Percentiles rank a stretch among this genome's conserved stretches.
Conservation (phyloP, 345 rosid species). For the Mercurialis annua region DNA sequence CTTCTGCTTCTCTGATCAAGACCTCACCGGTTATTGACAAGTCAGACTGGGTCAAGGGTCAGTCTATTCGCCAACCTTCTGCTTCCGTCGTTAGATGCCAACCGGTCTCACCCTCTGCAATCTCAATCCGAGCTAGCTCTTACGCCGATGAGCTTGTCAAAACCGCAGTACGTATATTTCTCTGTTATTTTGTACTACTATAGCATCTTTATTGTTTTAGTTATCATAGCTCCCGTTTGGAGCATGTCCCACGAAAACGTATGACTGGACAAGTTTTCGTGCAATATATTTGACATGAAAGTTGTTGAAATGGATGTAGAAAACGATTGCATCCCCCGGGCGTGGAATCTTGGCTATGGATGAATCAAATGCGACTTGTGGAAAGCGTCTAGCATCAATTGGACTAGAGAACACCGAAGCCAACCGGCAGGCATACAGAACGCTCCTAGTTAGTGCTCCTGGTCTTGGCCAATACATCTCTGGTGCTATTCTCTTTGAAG, state of each 20-base stretch:
- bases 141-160: slow-evolving; percentile 93
- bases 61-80: slow-evolving; percentile 54
- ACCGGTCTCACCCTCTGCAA: slow-evolving; percentile 36
- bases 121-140: slow-evolving; percentile 65
- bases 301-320: slow-evolving; percentile 37
- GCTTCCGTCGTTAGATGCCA: slow-evolving; percentile 40
- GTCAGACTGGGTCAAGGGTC: slow-evolving; percentile 78
- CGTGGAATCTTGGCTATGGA: slow-evolving; percentile 98
- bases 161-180: slow-evolving; percentile 61
- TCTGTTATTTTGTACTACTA: too few relatives aligned
- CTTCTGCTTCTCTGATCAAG: slow-evolving; percentile 75
- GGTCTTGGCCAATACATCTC: slow-evolving; percentile 83
- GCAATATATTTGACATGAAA: too few relatives aligned
- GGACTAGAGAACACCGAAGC: slow-evolving; percentile 95
- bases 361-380: slow-evolving; percentile 92
- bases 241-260: neutral
- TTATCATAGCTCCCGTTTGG: neutral
- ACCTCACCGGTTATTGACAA: slow-evolving; percentile 72
- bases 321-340: slow-evolving; percentile 88
- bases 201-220: too few relatives aligned
- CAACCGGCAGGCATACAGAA: slow-evolving; percentile 89
- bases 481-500: slow-evolving; percentile 90
- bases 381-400: slow-evolving; percentile 84
- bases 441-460: slow-evolving; percentile 69
- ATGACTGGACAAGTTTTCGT: too few relatives aligned